Evolutionary conservation across 768 basidiomycete genomes (phyloP).

Genomic region (Suillus cothurnatus): DNA sequence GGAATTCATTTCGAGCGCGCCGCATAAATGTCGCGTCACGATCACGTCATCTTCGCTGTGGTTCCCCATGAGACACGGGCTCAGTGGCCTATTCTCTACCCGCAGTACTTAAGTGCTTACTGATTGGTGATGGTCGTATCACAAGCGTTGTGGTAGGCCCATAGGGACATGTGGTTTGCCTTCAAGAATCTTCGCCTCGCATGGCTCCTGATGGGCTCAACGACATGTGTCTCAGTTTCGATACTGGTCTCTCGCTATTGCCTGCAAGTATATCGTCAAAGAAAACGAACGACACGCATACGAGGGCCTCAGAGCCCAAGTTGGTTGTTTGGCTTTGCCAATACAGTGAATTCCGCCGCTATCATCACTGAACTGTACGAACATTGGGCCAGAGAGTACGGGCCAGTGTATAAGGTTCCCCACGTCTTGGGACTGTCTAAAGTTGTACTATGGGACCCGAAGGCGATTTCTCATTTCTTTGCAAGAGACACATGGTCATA

Average conservation of each 20-base stretch:
- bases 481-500: conserved; percentile 50
- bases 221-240: background rate
- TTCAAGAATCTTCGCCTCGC: background rate
- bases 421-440: conserved; percentile 34
- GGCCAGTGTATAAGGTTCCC: conserved; percentile 43
- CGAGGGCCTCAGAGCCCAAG: conserved; percentile 42
- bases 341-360: conserved; percentile 25
- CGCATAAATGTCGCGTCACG: background rate
- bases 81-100: background rate
- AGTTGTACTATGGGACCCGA: conserved; percentile 44
- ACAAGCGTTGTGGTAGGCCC: background rate
- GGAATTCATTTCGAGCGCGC: background rate
- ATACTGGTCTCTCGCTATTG: background rate
- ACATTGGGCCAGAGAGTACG: conserved; percentile 46
- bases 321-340: conserved; percentile 42
- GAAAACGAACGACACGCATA: conserved; percentile 30
- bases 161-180: background rate
- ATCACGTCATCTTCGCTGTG: background rate
- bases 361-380: conserved; percentile 39
- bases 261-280: background rate
- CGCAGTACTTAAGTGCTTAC: background rate
- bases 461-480: conserved; percentile 51
- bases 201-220: background rate
- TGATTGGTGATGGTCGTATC: background rate
- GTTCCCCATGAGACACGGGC: background rate